A percentile compares a stretch with the other conserved stretches of the same genome.
Conservation (phyloP, 306 rosid species). For the Trichosanthes cucumerina region DNA sequence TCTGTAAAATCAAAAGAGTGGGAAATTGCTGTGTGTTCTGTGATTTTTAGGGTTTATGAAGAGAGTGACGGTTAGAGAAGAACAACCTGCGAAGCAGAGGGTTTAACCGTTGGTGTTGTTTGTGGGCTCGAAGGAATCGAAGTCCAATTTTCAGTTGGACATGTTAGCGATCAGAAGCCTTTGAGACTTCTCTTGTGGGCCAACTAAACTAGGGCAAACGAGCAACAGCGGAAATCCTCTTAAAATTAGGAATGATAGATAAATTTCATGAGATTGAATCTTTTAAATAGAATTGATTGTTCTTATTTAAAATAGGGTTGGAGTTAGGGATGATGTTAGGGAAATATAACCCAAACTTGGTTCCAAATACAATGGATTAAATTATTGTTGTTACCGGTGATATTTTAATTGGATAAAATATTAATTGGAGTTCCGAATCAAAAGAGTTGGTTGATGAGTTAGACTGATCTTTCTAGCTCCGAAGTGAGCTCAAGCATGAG, state of each 20-base stretch:
- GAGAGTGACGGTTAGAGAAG: neutral
- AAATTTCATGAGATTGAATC: neutral
- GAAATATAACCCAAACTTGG: too few relatives aligned
- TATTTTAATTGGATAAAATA: too few relatives aligned
- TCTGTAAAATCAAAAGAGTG: neutral
- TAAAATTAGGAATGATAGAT: too few relatives aligned
- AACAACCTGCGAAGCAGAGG: neutral
- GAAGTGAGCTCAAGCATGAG: too few relatives aligned
- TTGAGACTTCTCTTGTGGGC: neutral
- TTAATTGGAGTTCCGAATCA: too few relatives aligned
- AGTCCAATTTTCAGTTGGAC: neutral
- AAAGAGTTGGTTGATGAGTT: too few relatives aligned
- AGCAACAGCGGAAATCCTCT: neutral
- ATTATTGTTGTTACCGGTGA: too few relatives aligned
- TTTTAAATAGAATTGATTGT: too few relatives aligned
- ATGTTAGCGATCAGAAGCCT: neutral
- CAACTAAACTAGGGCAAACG: neutral
- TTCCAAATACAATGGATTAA: too few relatives aligned
- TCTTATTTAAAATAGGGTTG: too few relatives aligned
- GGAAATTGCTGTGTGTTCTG: neutral
- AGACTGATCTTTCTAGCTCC: too few relatives aligned
- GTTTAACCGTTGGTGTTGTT: neutral
- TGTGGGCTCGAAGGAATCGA: neutral
- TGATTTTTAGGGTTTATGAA: slow-evolving; percentile 1
- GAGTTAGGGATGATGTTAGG: too few relatives aligned